Conservation (phyloP, 371 early-diverging fungal species). For the Apophysomyces elegans region DNA sequence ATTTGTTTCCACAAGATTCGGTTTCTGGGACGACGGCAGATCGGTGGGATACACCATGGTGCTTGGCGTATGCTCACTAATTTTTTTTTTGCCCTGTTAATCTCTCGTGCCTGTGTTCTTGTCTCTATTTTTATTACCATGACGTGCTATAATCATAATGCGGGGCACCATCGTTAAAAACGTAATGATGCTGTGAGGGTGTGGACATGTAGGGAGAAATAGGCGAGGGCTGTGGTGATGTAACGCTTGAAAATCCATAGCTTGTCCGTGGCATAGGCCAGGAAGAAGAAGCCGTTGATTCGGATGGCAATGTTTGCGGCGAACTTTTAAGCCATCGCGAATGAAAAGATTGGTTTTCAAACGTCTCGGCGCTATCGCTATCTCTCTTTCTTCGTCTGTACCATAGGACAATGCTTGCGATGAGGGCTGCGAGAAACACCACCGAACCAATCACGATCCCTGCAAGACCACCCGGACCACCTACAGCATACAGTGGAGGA, state of each 20-base stretch:
- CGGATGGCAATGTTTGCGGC: background rate
- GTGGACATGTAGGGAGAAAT: conserved; percentile 1
- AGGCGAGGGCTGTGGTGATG: background rate
- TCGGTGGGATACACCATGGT: background rate
- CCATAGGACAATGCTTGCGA: background rate
- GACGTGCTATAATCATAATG: background rate
- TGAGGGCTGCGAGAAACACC: background rate
- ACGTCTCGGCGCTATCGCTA: background rate
- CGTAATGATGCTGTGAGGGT: background rate
- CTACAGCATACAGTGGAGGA: background rate
- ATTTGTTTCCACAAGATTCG: background rate
- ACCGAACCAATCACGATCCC: conserved; percentile 1
- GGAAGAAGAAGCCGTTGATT: background rate
- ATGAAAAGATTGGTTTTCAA: background rate
- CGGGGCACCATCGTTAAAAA: background rate
- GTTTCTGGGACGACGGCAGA: background rate
- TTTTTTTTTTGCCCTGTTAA: background rate
- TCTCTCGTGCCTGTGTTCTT: too few species aligned
- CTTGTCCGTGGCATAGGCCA: background rate
- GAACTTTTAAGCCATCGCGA: background rate
- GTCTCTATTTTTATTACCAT: background rate
- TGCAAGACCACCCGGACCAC: conserved; percentile 1
- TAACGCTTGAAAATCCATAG: background rate
- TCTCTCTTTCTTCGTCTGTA: background rate
- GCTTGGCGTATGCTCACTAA: background rate